phyloP scores from a whole-genome alignment of 495 filamentous ascomycete genomes.

The Acidiella bohemica region DNA sequence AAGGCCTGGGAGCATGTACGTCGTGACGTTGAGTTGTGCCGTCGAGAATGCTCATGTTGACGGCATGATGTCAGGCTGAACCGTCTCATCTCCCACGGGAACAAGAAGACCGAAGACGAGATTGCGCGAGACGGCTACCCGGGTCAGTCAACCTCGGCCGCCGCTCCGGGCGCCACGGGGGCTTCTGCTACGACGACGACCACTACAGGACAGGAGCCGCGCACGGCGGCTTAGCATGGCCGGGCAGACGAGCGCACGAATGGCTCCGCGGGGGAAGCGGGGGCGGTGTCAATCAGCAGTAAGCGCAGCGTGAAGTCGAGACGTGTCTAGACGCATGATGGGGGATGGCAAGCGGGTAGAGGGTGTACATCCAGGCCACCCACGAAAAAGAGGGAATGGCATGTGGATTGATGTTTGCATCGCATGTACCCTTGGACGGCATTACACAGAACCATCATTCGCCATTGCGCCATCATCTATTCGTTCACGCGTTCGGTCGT shows the following conservation, averaged over 20 bases:
- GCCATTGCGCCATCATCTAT: background rate
- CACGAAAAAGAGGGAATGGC: too few species aligned
- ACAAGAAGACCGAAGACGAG: slow-evolving; percentile 17
- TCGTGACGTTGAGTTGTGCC: too few species aligned
- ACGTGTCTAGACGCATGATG: background rate
- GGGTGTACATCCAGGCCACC: too few species aligned
- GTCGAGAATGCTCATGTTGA: too few species aligned
- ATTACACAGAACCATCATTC: background rate
- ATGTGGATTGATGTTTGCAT: too few species aligned
- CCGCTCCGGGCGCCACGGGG: too few species aligned
- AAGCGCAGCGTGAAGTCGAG: background rate
- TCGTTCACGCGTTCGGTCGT: background rate
- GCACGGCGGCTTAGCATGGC: background rate
- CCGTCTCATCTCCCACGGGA: slow-evolving; percentile 17
- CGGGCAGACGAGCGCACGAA: background rate
- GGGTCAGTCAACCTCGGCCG: too few species aligned
- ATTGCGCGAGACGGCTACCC: background rate
- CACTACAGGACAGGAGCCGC: background rate
- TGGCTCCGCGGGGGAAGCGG: background rate
- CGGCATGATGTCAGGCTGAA: slow-evolving; percentile 14
- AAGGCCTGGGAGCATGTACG: too few species aligned
- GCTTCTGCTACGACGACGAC: background rate
- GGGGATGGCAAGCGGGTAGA: background rate
- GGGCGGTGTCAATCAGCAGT: background rate
- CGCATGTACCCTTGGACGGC: too few species aligned